Conservation (phyloP, 805 yeast genomes). For the Suhomyces xylopsoci region DNA sequence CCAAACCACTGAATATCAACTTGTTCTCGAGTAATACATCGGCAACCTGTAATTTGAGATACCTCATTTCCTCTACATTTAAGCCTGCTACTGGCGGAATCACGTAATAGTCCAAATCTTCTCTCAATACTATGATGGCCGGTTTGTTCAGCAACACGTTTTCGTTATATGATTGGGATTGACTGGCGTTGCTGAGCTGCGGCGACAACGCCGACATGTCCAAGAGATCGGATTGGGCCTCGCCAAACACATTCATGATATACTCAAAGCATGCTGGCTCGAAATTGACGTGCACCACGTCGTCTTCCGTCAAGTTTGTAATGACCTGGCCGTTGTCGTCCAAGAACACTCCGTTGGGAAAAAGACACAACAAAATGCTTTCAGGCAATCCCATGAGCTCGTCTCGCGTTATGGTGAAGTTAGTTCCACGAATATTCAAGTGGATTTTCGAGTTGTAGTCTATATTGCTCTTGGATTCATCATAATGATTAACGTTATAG, state of each 20-base stretch:
- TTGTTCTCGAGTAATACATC: conserved; percentile 53
- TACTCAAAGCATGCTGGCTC: conserved; percentile 85
- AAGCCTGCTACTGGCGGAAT: conserved; percentile 69
- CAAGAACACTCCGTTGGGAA: conserved; percentile 86
- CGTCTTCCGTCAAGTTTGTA: conserved; percentile 74
- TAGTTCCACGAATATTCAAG: conserved; percentile 71
- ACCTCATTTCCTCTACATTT: conserved; percentile 56
- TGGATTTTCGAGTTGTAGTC: conserved; percentile 67
- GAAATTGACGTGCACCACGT: conserved; percentile 78
- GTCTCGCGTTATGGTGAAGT: conserved; percentile 77
- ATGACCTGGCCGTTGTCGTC: conserved; percentile 76
- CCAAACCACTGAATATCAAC: conserved; percentile 78
- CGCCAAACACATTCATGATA: conserved; percentile 67
- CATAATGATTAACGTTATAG: conserved; percentile 15
- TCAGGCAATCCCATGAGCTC: conserved; percentile 92
- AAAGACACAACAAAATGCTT: conserved; percentile 76
- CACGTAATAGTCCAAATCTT: conserved; percentile 91
- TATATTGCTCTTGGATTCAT: conserved; percentile 31
- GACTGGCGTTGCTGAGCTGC: conserved; percentile 17
- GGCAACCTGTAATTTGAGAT: conserved; percentile 73
- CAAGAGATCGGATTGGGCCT: conserved; percentile 59
- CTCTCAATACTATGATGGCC: conserved; percentile 85
- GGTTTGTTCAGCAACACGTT: conserved; percentile 77
- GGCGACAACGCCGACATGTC: conserved; percentile 33
- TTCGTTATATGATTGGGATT: conserved; percentile 14